phyloP scores from a whole-genome alignment of 1,284 basidiomycete species.

The Schizophyllum amplum region DNA sequence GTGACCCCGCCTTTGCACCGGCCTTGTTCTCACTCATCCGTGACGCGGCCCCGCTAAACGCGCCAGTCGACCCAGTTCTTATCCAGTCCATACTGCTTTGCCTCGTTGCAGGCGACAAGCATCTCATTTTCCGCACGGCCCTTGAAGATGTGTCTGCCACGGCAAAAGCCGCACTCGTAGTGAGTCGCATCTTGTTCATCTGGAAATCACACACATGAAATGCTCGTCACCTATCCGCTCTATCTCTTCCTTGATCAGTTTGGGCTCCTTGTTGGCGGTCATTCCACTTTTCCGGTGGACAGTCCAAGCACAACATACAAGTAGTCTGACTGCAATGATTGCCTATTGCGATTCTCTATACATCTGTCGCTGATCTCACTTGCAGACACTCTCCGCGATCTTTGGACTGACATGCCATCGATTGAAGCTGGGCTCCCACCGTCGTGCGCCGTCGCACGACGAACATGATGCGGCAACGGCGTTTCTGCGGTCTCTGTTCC shows the following conservation, averaged over 20 bases:
- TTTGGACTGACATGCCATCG: constrained; percentile 54
- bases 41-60: constrained; percentile 26
- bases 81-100: constrained; percentile 60
- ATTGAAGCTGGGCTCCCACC: constrained; percentile 35
- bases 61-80: constrained; percentile 55
- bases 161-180: constrained; percentile 44
- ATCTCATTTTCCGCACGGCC: constrained; percentile 51
- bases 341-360: constrained; percentile 5
- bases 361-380: background rate
- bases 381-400: constrained; percentile 47
- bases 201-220: background rate
- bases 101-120: constrained; percentile 49
- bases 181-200: constrained; percentile 27
- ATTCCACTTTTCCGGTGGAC: no score
- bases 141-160: constrained; percentile 55
- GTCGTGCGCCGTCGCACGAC: constrained; percentile 10
- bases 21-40: constrained; percentile 39
- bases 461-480: constrained; percentile 18
- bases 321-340: no score
- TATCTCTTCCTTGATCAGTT: no score
- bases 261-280: no score
- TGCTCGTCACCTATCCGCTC: no score
- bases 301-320: no score
- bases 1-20: constrained; percentile 45
- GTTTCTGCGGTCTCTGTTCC: constrained; percentile 50